Evolutionary conservation across 192 early-diverging fungal species (phyloP).

Genomic region (Gorgonomyces haynaldii): DNA sequence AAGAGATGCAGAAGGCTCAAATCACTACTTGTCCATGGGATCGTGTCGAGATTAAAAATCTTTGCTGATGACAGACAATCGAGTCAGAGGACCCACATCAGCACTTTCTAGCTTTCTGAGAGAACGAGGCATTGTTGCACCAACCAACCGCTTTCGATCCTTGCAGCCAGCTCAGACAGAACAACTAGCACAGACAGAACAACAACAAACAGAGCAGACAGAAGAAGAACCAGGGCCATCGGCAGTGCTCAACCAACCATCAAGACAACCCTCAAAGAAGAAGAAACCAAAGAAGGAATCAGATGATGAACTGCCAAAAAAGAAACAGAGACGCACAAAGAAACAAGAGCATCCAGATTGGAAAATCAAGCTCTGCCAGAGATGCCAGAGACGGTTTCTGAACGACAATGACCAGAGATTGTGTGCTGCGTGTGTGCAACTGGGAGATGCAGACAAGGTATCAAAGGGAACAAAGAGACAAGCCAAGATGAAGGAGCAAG

Average conservation of each 20-base stretch:
- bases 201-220: background rate
- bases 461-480: background rate
- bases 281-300: background rate
- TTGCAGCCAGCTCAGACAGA: background rate
- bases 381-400: background rate
- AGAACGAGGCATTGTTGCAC: background rate
- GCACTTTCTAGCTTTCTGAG: background rate
- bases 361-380: background rate
- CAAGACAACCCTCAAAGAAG: background rate
- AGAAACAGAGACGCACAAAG: background rate
- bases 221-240: background rate
- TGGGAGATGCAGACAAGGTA: background rate
- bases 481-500: background rate
- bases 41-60: no score
- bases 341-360: background rate
- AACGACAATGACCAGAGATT: background rate
- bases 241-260: background rate
- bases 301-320: background rate
- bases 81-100: background rate
- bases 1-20: no score
- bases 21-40: no score
- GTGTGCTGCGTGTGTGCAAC: background rate
- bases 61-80: no score
- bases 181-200: background rate
- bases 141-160: background rate